A percentile compares a stretch with the other conserved stretches of the same genome.
Evolutionary conservation across 78 protist species (phyloP).

Genomic region (slime mould (Dictyostelium discoideum)): DNA sequence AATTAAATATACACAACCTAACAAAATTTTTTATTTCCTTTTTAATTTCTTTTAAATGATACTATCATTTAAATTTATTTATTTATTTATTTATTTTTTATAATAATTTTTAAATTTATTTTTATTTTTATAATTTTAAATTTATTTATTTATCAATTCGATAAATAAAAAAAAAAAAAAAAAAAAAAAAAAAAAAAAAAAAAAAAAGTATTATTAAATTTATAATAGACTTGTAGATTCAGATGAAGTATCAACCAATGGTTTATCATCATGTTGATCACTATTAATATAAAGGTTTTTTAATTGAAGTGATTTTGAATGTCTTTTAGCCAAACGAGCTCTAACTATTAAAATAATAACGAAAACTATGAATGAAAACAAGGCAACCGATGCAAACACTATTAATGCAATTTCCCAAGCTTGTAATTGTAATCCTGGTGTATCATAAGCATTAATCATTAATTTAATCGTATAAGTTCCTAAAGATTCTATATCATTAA

Average conservation of each 20-base stretch:
- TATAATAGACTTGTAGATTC: not conserved
- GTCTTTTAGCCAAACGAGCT: not conserved
- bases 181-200: too few relatives aligned
- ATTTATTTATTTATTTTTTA: too few relatives aligned
- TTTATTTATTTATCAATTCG: not conserved
- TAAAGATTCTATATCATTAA: not conserved
- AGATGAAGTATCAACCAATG: not conserved
- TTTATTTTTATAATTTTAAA: too few relatives aligned
- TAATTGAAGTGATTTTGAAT: not conserved
- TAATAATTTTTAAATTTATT: too few relatives aligned
- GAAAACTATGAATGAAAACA: not conserved
- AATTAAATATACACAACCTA: too few relatives aligned
- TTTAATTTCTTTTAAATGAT: too few relatives aligned
- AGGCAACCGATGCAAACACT: not conserved
- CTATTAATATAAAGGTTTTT: not conserved
- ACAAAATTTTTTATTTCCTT: too few relatives aligned
- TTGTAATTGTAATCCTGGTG: not conserved
- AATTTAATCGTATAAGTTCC: not conserved
- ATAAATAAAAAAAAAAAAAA: not conserved
- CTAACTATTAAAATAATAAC: not conserved
- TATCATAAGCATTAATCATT: not conserved
- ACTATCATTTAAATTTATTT: too few relatives aligned
- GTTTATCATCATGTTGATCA: not conserved
- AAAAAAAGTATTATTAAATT: too few relatives aligned
- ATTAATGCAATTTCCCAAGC: slow-evolving; percentile 6